Evolutionary conservation across 2,329 filamentous ascomycete species (phyloP).

Genomic region (Stagonosporopsis vannaccii): DNA sequence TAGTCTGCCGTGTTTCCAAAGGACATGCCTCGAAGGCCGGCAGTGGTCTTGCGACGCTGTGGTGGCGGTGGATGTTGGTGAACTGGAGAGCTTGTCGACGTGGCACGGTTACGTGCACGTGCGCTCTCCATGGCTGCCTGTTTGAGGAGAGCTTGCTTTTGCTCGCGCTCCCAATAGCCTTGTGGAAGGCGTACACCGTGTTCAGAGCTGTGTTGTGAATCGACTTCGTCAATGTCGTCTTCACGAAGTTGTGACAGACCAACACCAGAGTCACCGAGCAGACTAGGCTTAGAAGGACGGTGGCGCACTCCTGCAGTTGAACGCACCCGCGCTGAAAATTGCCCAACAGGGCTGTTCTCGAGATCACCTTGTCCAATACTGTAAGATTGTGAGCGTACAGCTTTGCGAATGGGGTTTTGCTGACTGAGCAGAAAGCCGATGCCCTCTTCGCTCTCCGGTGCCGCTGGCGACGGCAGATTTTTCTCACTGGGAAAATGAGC

Average conservation of each 20-base stretch:
- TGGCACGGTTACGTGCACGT: constrained; percentile 41
- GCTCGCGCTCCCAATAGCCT: constrained; percentile 44
- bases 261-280: constrained; percentile 67
- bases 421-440: constrained; percentile 45
- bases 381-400: constrained; percentile 94
- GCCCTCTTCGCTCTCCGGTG: constrained; percentile 59
- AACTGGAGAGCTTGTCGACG: constrained; percentile 39
- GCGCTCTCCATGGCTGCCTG: constrained; percentile 49
- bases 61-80: constrained; percentile 26
- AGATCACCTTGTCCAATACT: constrained; percentile 88
- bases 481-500: constrained; percentile 32
- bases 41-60: constrained; percentile 38
- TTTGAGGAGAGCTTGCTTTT: constrained; percentile 44
- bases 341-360: constrained; percentile 50
- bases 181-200: constrained; percentile 55
- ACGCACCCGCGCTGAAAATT: constrained; percentile 59
- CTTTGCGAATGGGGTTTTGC: constrained; percentile 83
- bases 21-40: constrained; percentile 66
- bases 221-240: constrained; percentile 68
- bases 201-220: constrained; percentile 64
- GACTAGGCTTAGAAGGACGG: constrained; percentile 78
- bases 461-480: constrained; percentile 37
- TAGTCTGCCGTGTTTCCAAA: constrained; percentile 68
- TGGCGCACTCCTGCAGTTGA: constrained; percentile 66
- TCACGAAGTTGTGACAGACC: constrained; percentile 45